A percentile compares a stretch with the other conserved stretches of the same genome.
Conservation (phyloP, 2,329 filamentous ascomycete species). For the Cercospora beticola region DNA sequence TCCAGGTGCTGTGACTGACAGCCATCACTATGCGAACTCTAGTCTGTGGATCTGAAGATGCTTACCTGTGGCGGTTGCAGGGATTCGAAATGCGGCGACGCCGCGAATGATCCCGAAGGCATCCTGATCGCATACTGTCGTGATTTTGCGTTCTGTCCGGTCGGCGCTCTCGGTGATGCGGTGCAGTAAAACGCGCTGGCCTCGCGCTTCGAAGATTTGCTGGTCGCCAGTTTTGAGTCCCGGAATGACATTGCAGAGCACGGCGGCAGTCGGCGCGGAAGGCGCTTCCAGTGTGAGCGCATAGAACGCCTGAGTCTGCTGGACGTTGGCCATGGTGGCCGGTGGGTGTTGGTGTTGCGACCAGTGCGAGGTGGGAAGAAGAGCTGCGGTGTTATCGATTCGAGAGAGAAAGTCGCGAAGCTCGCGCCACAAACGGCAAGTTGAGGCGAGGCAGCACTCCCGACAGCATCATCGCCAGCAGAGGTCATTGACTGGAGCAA, state of each 20-base stretch:
- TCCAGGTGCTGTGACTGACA: slow-evolving; percentile 18
- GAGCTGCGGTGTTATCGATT: not conserved
- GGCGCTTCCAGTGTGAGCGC: slow-evolving; percentile 93
- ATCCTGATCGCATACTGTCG: slow-evolving; percentile 84
- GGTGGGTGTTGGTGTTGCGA: slow-evolving; percentile 18
- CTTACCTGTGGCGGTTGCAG: slow-evolving; percentile 89
- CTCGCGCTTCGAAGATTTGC: slow-evolving; percentile 91
- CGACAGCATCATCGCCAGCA: slow-evolving; percentile 3
- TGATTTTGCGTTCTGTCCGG: slow-evolving; percentile 73
- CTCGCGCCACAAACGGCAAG: not conserved
- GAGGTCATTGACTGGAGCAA: not conserved
- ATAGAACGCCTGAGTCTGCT: slow-evolving; percentile 93
- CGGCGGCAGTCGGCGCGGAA: slow-evolving; percentile 83
- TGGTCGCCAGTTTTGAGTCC: slow-evolving; percentile 87
- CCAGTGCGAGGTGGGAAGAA: not conserved
- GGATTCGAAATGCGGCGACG: slow-evolving; percentile 83
- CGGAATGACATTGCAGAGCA: slow-evolving; percentile 79
- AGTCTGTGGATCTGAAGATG: not conserved
- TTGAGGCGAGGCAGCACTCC: slow-evolving; percentile 8
- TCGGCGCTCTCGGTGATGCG: slow-evolving; percentile 64
- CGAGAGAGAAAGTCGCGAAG: slow-evolving; percentile 6
- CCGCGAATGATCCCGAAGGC: slow-evolving; percentile 93
- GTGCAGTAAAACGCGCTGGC: slow-evolving; percentile 83
- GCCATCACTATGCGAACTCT: slow-evolving; percentile 49
- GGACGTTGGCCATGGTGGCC: slow-evolving; percentile 86